These are phyloP conservation scores for Dactylellina parvicollis DNA, from an alignment of 2,329 filamentous ascomycete genomes.

Conservation along the genomic window DNA sequence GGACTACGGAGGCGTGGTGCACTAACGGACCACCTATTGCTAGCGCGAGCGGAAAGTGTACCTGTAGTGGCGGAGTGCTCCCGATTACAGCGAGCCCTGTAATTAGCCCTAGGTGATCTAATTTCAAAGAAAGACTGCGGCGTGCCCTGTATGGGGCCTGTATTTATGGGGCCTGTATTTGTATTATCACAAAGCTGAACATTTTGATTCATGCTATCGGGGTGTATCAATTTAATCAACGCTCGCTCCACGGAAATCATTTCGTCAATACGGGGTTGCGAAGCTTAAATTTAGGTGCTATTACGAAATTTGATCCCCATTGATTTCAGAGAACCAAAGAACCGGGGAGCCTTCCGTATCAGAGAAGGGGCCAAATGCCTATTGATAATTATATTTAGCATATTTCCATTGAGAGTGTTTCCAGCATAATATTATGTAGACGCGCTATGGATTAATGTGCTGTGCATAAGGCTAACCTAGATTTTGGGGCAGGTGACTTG, in stretches of 20 bases:
- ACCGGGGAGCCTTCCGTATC: slow-evolving; percentile 25
- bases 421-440: too few relatives aligned
- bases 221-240: too few relatives aligned
- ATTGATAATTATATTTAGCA: background rate
- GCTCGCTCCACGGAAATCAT: background rate
- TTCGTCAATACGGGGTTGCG: too few relatives aligned
- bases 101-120: slow-evolving; percentile 35
- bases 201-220: too few relatives aligned
- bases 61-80: slow-evolving; percentile 20
- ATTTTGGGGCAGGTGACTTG: too few relatives aligned
- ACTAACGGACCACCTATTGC: slow-evolving; percentile 45
- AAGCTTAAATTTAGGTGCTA: background rate
- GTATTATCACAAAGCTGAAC: too few relatives aligned
- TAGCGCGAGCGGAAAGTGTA: slow-evolving; percentile 39
- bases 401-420: too few relatives aligned
- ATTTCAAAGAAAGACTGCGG: too few relatives aligned
- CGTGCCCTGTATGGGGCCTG: too few relatives aligned
- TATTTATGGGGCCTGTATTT: too few relatives aligned
- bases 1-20: slow-evolving; percentile 58
- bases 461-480: too few relatives aligned
- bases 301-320: background rate
- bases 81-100: slow-evolving; percentile 45
- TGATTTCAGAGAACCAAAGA: slow-evolving; percentile 21
- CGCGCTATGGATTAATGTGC: too few relatives aligned
- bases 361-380: slow-evolving; percentile 47